A percentile compares a stretch with the other conserved stretches of the same genome.
phyloP scores from a whole-genome alignment of 805 yeast genomes.

The Pichia cabralensis region DNA sequence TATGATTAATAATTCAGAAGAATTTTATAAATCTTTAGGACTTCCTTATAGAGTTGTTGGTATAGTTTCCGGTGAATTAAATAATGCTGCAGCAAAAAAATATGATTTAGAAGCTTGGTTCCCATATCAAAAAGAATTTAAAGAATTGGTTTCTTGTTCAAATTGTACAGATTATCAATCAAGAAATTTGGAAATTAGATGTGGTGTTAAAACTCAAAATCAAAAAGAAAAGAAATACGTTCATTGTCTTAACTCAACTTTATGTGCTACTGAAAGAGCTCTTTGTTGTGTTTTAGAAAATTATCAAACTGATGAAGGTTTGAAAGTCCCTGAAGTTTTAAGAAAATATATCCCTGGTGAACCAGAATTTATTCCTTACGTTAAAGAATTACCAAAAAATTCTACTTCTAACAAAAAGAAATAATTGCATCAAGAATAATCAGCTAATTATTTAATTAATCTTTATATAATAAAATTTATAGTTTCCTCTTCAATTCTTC shows the following conservation, averaged over 20 bases:
- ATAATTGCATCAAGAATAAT: slow-evolving; percentile 1
- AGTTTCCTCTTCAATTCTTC: too few relatives aligned
- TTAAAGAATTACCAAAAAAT: slow-evolving; percentile 88
- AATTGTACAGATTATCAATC: slow-evolving; percentile 99
- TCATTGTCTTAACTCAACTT: slow-evolving; percentile 94
- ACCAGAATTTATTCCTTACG: slow-evolving; percentile 91
- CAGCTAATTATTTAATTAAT: neutral
- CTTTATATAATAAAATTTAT: neutral
- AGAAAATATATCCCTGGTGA: slow-evolving; percentile 97
- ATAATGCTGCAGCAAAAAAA: slow-evolving; percentile 98
- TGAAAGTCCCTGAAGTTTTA: slow-evolving; percentile 87
- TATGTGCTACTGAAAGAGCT: slow-evolving; percentile 97
- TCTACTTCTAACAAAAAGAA: slow-evolving; percentile 68
- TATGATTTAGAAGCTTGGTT: slow-evolving; percentile 99
- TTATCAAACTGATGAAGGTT: slow-evolving; percentile 95
- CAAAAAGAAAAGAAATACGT: slow-evolving; percentile 96
- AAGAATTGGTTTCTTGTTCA: slow-evolving; percentile 96
- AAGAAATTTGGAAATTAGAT: slow-evolving; percentile 95
- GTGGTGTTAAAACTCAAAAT: slow-evolving; percentile 93
- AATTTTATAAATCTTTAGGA: slow-evolving; percentile 83
- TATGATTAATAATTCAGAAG: slow-evolving; percentile 88
- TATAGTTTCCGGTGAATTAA: slow-evolving; percentile 96
- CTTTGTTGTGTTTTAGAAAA: slow-evolving; percentile 95
- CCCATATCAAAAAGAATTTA: slow-evolving; percentile 98
- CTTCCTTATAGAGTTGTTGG: slow-evolving; percentile 96